Evolutionary conservation across 208 protist species (phyloP).

Genomic region (Trypanosoma lewisi): DNA sequence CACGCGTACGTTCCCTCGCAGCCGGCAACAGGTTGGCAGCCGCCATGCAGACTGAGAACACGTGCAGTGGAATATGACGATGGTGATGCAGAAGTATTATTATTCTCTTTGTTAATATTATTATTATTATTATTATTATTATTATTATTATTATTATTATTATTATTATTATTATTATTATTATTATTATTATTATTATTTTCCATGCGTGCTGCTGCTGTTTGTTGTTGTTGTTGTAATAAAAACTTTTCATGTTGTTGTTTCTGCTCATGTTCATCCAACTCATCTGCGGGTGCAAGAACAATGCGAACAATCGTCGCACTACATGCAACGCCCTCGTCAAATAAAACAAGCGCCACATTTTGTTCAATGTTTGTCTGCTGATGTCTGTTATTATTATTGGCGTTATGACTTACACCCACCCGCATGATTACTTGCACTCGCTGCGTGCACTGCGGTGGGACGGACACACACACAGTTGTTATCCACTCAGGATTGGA

Average conservation of each 20-base stretch:
- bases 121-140: too few species aligned
- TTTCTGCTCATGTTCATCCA: constrained; percentile 1
- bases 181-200: too few species aligned
- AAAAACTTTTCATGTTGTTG: constrained; percentile 15
- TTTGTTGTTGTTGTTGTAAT: too few species aligned
- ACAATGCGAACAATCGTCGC: constrained; percentile 49
- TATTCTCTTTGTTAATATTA: too few species aligned
- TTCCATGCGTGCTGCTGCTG: neutral
- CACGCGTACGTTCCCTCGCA: constrained; percentile 55
- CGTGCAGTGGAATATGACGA: constrained; percentile 2
- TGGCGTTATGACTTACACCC: neutral
- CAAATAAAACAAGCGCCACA: constrained; percentile 61
- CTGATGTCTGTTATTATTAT: too few species aligned
- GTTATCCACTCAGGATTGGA: neutral
- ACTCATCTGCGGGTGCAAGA: constrained; percentile 35
- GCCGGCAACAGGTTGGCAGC: constrained; percentile 48
- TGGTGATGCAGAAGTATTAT: too few species aligned
- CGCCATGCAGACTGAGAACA: constrained; percentile 55
- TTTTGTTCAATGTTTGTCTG: constrained; percentile 65
- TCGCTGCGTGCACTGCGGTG: constrained; percentile 10
- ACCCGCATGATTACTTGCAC: constrained; percentile 19
- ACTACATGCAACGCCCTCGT: constrained; percentile 74
- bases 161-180: too few species aligned
- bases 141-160: too few species aligned
- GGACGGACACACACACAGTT: constrained; percentile 13